phyloP scores from a whole-genome alignment of 2,329 filamentous ascomycete species.

The Zarea fungicola region DNA sequence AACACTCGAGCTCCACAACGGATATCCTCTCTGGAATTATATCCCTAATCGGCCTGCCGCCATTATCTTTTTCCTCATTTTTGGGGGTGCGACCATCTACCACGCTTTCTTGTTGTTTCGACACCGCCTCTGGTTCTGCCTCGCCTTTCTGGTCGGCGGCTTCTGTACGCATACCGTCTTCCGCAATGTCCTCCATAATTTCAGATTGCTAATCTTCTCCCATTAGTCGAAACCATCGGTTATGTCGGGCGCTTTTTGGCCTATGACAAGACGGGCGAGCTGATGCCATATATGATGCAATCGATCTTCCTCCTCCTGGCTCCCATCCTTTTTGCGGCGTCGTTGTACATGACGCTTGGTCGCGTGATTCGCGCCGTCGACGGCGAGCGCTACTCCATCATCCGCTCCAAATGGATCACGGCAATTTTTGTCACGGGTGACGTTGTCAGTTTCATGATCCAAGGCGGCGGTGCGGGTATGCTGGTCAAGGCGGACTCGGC shows the following conservation, averaged over 20 bases:
- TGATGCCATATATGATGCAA: conserved; percentile 35
- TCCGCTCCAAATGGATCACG: conserved; percentile 24
- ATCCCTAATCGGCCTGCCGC: conserved; percentile 40
- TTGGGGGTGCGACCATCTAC: conserved; percentile 32
- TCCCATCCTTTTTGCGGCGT: conserved; percentile 40
- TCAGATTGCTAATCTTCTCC: not conserved
- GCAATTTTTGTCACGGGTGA: conserved; percentile 28
- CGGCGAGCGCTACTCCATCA: conserved; percentile 19
- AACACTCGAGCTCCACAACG: conserved; percentile 20
- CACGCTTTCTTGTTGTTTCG: conserved; percentile 39
- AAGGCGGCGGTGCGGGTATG: conserved; percentile 25
- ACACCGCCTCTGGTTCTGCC: conserved; percentile 44
- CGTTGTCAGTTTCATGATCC: conserved; percentile 25
- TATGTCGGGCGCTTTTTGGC: conserved; percentile 34
- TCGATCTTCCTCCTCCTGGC: conserved; percentile 37
- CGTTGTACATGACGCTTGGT: conserved; percentile 41
- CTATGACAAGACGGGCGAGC: conserved; percentile 27
- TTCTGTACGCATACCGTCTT: conserved; percentile 31
- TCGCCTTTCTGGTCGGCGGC: conserved; percentile 40
- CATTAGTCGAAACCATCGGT: conserved; percentile 30
- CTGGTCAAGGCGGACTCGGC: conserved; percentile 21
- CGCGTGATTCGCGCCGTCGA: conserved; percentile 29
- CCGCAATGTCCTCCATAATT: not conserved
- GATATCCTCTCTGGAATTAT: conserved; percentile 24
- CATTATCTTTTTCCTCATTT: conserved; percentile 40